Percentiles rank a stretch among this genome's conserved stretches.
Evolutionary conservation across 2,329 filamentous ascomycete species (phyloP).

Genomic region (Apiospora malaysiana): DNA sequence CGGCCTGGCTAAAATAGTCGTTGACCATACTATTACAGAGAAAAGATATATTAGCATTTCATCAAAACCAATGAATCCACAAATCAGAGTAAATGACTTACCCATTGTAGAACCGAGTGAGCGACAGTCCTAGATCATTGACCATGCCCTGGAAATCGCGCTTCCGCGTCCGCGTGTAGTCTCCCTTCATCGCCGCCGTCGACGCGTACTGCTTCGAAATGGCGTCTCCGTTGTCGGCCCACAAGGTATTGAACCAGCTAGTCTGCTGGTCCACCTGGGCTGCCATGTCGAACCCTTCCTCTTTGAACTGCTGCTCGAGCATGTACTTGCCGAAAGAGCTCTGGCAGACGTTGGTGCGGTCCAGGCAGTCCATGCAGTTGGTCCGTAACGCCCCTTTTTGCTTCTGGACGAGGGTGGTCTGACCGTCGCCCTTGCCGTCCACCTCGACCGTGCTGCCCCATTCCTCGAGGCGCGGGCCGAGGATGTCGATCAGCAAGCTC

Average conservation of each 20-base stretch:
- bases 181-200: constrained; percentile 93
- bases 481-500: constrained; percentile 72
- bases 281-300: constrained; percentile 77
- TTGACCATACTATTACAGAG: constrained; percentile 80
- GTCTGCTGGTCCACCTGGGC: constrained; percentile 79
- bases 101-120: constrained; percentile 77
- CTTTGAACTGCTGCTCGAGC: constrained; percentile 78
- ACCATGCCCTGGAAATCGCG: constrained; percentile 89
- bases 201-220: constrained; percentile 96
- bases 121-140: constrained; percentile 87
- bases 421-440: constrained; percentile 40
- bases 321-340: constrained; percentile 86
- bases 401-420: constrained; percentile 40
- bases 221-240: constrained; percentile 97
- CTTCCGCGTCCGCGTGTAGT: constrained; percentile 91
- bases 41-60: neutral
- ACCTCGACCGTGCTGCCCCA: constrained; percentile 73
- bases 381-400: constrained; percentile 86
- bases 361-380: constrained; percentile 98
- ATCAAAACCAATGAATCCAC: neutral
- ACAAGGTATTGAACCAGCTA: constrained; percentile 93
- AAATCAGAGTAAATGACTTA: constrained; percentile 43
- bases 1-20: constrained; percentile 94
- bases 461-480: constrained; percentile 70
- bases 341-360: constrained; percentile 95